These are phyloP conservation scores for Fusarium anguioides DNA, from an alignment of 2,329 filamentous ascomycete species.

Conservation along the genomic window DNA sequence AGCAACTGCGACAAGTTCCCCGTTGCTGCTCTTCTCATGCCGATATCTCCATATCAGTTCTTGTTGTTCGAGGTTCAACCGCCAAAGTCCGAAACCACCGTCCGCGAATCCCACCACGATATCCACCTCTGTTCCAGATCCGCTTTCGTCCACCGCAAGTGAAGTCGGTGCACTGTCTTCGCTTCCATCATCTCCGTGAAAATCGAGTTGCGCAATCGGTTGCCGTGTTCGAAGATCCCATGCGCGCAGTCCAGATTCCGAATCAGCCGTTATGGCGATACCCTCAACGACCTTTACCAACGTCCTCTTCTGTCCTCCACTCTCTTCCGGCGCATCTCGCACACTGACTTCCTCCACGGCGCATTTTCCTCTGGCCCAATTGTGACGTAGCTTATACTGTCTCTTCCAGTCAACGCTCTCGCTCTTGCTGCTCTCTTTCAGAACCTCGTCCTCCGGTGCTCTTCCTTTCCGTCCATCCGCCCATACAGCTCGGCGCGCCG, in stretches of 20 bases:
- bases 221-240: constrained; percentile 77
- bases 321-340: constrained; percentile 49
- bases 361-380: constrained; percentile 88
- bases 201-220: constrained; percentile 64
- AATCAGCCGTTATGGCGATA: constrained; percentile 81
- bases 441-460: constrained; percentile 53
- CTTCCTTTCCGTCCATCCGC: constrained; percentile 58
- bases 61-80: constrained; percentile 59
- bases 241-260: constrained; percentile 74
- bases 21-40: constrained; percentile 71
- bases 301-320: constrained; percentile 63
- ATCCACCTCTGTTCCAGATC: constrained; percentile 60
- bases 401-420: constrained; percentile 80
- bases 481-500: constrained; percentile 58
- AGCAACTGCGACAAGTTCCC: constrained; percentile 76
- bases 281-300: constrained; percentile 83
- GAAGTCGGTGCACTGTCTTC: constrained; percentile 64
- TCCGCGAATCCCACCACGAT: constrained; percentile 77
- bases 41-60: constrained; percentile 64
- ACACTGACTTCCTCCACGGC: constrained; percentile 81
- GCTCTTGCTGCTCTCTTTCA: constrained; percentile 1
- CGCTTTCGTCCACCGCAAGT: constrained; percentile 71
- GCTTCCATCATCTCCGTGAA: constrained; percentile 45
- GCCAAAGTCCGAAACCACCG: constrained; percentile 78
- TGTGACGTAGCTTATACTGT: constrained; percentile 88